Conservation (phyloP, 129 eudicot species). For the Dittrichia graveolens region DNA sequence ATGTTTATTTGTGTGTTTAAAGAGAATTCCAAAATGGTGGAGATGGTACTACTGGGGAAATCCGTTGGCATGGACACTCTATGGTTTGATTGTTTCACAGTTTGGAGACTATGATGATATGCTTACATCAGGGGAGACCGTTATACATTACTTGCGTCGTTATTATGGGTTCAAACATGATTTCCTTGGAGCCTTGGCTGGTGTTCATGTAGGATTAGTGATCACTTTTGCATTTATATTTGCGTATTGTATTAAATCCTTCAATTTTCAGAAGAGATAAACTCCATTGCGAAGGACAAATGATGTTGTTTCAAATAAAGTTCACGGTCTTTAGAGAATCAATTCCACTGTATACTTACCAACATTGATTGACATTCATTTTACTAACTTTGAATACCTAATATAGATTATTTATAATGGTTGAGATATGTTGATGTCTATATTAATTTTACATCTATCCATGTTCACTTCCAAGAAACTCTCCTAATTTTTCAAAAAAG, state of each 20-base stretch:
- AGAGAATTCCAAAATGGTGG: conserved; percentile 79
- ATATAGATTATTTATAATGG: no score
- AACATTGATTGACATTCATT: not conserved
- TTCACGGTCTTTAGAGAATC: not conserved
- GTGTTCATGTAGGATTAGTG: conserved; percentile 32
- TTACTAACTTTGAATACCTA: not conserved
- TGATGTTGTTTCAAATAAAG: not conserved
- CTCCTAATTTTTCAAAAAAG: no score
- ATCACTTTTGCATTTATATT: conserved; percentile 31
- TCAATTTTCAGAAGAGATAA: conserved; percentile 51
- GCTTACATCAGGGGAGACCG: conserved; percentile 6
- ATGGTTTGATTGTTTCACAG: conserved; percentile 64
- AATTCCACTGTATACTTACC: not conserved
- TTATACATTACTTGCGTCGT: conserved; percentile 29
- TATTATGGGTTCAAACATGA: conserved; percentile 48
- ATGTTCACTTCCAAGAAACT: no score
- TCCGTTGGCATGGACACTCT: conserved; percentile 68
- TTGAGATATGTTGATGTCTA: no score
- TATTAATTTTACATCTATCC: no score
- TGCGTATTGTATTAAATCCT: conserved; percentile 40
- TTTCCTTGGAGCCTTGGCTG: conserved; percentile 43
- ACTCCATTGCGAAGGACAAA: not conserved
- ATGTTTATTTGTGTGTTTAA: not conserved
- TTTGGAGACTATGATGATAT: conserved; percentile 40
- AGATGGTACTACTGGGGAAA: conserved; percentile 69